These are phyloP conservation scores for Trichosporon asahii DNA, from an alignment of 1,284 basidiomycete genomes.

Conservation along the genomic window DNA sequence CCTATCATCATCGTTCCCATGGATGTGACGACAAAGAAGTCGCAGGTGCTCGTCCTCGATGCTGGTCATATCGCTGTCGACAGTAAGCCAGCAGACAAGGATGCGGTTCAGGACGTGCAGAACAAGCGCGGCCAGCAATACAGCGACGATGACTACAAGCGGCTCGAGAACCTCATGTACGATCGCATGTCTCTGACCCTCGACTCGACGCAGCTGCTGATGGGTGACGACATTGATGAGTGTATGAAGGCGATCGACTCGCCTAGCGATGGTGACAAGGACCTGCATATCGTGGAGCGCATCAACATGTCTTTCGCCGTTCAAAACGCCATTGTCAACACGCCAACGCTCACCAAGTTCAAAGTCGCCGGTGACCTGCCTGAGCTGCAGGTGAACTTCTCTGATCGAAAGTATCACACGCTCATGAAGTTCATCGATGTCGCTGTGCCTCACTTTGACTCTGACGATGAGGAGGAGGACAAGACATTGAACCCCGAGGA, in stretches of 20 bases:
- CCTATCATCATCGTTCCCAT: slow-evolving; percentile 98
- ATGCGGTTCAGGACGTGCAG: slow-evolving; percentile 72
- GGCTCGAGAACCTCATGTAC: slow-evolving; percentile 93
- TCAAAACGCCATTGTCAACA: slow-evolving; percentile 90
- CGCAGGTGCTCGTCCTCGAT: slow-evolving; percentile 88
- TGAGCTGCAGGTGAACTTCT: slow-evolving; percentile 85
- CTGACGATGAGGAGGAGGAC: slow-evolving; percentile 41
- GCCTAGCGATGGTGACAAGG: slow-evolving; percentile 53
- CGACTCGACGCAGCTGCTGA: slow-evolving; percentile 84
- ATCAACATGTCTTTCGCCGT: slow-evolving; percentile 88
- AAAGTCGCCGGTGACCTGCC: slow-evolving; percentile 91
- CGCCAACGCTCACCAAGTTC: slow-evolving; percentile 79
- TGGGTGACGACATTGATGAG: slow-evolving; percentile 78
- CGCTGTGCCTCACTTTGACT: slow-evolving; percentile 78
- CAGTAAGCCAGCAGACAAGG: slow-evolving; percentile 84
- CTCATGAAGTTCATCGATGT: slow-evolving; percentile 92
- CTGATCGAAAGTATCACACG: slow-evolving; percentile 88
- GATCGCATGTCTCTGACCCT: slow-evolving; percentile 84
- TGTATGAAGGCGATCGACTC: slow-evolving; percentile 72
- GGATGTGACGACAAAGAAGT: slow-evolving; percentile 71
- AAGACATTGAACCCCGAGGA: slow-evolving; percentile 7
- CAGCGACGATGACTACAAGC: slow-evolving; percentile 80
- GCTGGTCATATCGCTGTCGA: slow-evolving; percentile 95
- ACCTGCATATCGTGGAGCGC: slow-evolving; percentile 85
- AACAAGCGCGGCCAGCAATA: slow-evolving; percentile 84